Base-by-base conservation (phyloP, 2,329 filamentous ascomycete genomes). In the Ophiostoma piceae region DNA sequence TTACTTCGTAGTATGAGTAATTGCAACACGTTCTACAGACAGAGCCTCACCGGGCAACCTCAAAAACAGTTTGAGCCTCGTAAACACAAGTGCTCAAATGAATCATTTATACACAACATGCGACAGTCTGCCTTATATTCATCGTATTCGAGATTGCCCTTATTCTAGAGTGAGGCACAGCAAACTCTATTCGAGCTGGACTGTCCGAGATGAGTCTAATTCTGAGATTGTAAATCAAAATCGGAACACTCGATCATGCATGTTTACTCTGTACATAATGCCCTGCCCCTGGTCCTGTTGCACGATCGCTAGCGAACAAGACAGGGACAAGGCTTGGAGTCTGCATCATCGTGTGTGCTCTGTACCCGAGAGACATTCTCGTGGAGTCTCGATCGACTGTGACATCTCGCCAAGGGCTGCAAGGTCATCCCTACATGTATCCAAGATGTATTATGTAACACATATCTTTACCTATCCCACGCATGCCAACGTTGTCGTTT, bases 31-130 rank as follows among this genome's bases (percentile, higher is more conserved):
- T 41, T 41, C 12, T 14, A 12, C 12, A 8, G 22, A 29, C 51
- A 14, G 51, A 57, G 51, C 51, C 51, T 57, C 51, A 26, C 51
- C 22, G 51, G 51, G 51, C 51, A 57, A 57, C 51, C n/a, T 57
- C 9, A 11, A 6, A 2, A 8, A n/a, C 16, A 47, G 1, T n/a
- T n/a, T 47, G 51, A 26, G 51, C 22, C 51, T 57, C n/a, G n/a
- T 26, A 14, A 26, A 26, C 2, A 29, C 22, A 26, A 26, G 51
- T 26, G 43, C 7, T 14, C 7, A 47, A n/a, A 47, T 43, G 41
- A 6, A n/a, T n/a, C n/a, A n/a, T n/a, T n/a, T n/a, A n/a, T n/a
- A n/a, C n/a, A n/a, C n/a, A n/a, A n/a, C n/a, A 16, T 16, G 16
- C 7, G 19, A 19, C 43, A 47, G 19, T 47, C 5, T 19, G 43